These are phyloP conservation scores for Calonectria henricotiae DNA, from an alignment of 2,329 filamentous ascomycete species.

Conservation along the genomic window DNA sequence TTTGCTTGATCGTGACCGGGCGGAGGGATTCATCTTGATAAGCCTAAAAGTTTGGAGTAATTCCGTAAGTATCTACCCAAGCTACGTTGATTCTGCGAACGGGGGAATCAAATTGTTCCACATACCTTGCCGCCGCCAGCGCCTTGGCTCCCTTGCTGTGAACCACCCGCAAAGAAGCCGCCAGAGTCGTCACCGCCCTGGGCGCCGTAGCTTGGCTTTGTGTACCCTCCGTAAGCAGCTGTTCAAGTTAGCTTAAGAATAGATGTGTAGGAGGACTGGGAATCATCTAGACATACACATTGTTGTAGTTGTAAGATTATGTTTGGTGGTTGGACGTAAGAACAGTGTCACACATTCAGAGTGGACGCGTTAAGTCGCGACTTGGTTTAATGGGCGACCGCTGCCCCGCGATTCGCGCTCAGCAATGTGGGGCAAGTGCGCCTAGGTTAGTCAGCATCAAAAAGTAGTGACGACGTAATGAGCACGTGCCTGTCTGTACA, in stretches of 20 bases:
- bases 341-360: conserved; percentile 30
- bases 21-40: conserved; percentile 90
- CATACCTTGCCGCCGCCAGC: conserved; percentile 63
- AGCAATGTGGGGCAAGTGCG: conserved; percentile 19
- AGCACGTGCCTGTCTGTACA: conserved; percentile 6
- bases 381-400: conserved; percentile 53
- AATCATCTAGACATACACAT: conserved; percentile 56
- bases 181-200: conserved; percentile 74
- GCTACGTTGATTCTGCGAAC: too few species aligned
- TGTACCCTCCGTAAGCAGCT: conserved; percentile 69
- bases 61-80: conserved; percentile 31
- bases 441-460: conserved; percentile 44
- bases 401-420: conserved; percentile 49
- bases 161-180: conserved; percentile 74
- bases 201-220: conserved; percentile 66
- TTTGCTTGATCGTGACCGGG: conserved; percentile 95
- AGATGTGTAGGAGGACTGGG: background rate
- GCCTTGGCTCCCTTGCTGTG: conserved; percentile 73
- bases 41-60: conserved; percentile 58
- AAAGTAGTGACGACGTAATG: background rate
- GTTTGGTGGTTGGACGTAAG: conserved; percentile 39
- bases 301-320: conserved; percentile 44
- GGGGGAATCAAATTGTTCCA: background rate
- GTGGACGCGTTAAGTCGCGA: conserved; percentile 57
- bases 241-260: conserved; percentile 34